Conservation (phyloP, 2,329 filamentous ascomycete genomes). For the Thielaviopsis euricoi region DNA sequence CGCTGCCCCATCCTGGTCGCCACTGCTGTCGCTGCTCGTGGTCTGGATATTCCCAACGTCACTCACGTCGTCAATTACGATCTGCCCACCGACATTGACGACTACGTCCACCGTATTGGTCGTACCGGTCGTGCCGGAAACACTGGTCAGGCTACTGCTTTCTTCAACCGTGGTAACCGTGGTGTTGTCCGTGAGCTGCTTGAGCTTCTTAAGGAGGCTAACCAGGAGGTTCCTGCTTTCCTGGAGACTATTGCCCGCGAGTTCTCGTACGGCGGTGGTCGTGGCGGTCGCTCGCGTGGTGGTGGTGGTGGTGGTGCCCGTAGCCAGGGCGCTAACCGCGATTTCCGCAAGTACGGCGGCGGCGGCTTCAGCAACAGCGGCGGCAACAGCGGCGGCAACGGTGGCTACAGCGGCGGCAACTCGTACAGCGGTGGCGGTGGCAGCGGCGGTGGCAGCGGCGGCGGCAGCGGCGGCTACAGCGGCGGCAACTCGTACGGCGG, state of each 20-base stretch:
- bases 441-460: slow-evolving; percentile 23
- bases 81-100: slow-evolving; percentile 94
- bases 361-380: slow-evolving; percentile 31
- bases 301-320: slow-evolving; percentile 51
- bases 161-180: slow-evolving; percentile 99
- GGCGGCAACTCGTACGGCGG: slow-evolving; percentile 20
- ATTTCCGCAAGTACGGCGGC: slow-evolving; percentile 69
- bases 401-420: slow-evolving; percentile 22
- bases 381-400: slow-evolving; percentile 23
- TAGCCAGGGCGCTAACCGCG: slow-evolving; percentile 53
- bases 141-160: slow-evolving; percentile 93
- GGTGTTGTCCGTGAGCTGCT: slow-evolving; percentile 92
- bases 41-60: slow-evolving; percentile 90
- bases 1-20: slow-evolving; percentile 94
- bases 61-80: slow-evolving; percentile 98
- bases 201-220: slow-evolving; percentile 96
- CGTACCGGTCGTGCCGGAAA: slow-evolving; percentile 99
- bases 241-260: slow-evolving; percentile 95
- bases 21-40: slow-evolving; percentile 83
- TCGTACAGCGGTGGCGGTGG: slow-evolving; percentile 26
- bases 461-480: slow-evolving; percentile 26
- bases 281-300: slow-evolving; percentile 31
- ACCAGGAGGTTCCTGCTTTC: slow-evolving; percentile 89
- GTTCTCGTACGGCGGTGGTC: slow-evolving; percentile 59
- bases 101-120: slow-evolving; percentile 98